Conservation (phyloP, 1,284 basidiomycete genomes). For the Vanrija sp. region DNA sequence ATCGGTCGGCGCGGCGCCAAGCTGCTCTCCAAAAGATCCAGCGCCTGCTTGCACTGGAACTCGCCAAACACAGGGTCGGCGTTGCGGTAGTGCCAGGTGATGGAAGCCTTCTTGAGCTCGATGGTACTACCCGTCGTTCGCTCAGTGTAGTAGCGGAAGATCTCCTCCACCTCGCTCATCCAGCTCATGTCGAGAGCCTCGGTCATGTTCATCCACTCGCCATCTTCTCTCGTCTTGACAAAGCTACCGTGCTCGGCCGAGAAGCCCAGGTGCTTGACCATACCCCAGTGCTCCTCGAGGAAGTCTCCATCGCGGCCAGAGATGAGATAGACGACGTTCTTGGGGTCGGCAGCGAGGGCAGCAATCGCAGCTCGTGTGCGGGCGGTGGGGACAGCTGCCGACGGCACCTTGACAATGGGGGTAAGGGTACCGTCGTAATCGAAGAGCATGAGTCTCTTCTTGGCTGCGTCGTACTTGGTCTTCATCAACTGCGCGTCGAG, state of each 20-base stretch:
- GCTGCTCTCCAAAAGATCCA: slow-evolving; percentile 92
- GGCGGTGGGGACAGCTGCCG: slow-evolving; percentile 76
- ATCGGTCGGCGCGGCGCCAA: slow-evolving; percentile 81
- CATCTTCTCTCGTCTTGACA: slow-evolving; percentile 66
- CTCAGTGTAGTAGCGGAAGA: slow-evolving; percentile 96
- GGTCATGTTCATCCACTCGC: slow-evolving; percentile 83
- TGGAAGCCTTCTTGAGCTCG: slow-evolving; percentile 92
- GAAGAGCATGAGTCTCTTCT: slow-evolving; percentile 86
- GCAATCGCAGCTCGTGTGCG: slow-evolving; percentile 72
- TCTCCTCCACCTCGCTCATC: slow-evolving; percentile 92
- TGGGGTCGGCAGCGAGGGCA: slow-evolving; percentile 69
- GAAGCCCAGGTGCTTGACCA: slow-evolving; percentile 78
- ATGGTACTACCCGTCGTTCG: slow-evolving; percentile 92
- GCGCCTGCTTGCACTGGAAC: slow-evolving; percentile 94
- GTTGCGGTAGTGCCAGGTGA: slow-evolving; percentile 96
- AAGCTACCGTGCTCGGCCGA: slow-evolving; percentile 96
- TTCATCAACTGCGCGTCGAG: slow-evolving; percentile 66
- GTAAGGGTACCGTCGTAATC: slow-evolving; percentile 98
- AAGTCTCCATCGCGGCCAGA: slow-evolving; percentile 94
- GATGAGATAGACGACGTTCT: slow-evolving; percentile 93
- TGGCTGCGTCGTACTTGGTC: slow-evolving; percentile 64
- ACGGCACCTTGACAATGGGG: slow-evolving; percentile 92
- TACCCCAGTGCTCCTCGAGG: slow-evolving; percentile 85
- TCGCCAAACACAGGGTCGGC: slow-evolving; percentile 93
- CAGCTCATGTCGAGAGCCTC: slow-evolving; percentile 92